Evolutionary conservation across 2,329 filamentous ascomycete genomes (phyloP).

Genomic region (Paecilomyces sp.): DNA sequence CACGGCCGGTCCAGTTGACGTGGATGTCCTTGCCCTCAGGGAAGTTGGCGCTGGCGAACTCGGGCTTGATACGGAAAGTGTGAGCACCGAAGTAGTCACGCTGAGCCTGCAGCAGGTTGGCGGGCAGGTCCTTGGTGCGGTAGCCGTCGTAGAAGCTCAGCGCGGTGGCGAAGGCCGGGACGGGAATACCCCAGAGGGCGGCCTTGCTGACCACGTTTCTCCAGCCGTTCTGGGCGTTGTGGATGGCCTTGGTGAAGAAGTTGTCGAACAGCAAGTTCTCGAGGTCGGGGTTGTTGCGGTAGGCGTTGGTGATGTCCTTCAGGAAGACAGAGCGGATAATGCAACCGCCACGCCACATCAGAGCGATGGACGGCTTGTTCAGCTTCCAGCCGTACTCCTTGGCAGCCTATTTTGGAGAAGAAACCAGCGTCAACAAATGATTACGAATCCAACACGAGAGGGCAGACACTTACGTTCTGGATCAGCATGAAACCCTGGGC

Average conservation of each 20-base stretch:
- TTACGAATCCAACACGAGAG: not conserved
- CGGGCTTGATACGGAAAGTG: conserved; percentile 83
- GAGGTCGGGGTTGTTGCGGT: conserved; percentile 87
- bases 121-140: conserved; percentile 91
- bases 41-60: conserved; percentile 70
- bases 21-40: conserved; percentile 82
- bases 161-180: conserved; percentile 92
- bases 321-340: conserved; percentile 99
- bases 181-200: conserved; percentile 90
- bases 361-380: conserved; percentile 98
- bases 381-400: conserved; percentile 97
- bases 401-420: conserved; percentile 59
- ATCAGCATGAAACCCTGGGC: conserved; percentile 99
- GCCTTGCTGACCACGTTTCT: conserved; percentile 85
- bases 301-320: conserved; percentile 97
- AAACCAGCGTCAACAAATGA: conserved; percentile 3
- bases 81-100: conserved; percentile 98
- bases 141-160: conserved; percentile 99
- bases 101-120: conserved; percentile 97
- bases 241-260: conserved; percentile 99
- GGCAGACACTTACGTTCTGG: conserved; percentile 66
- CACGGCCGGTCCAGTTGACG: conserved; percentile 99
- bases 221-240: conserved; percentile 91
- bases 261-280: conserved; percentile 98
- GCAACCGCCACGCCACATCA: conserved; percentile 99